phyloP scores from a whole-genome alignment of 176 grass and related monocot species.

The Carex pumila region DNA sequence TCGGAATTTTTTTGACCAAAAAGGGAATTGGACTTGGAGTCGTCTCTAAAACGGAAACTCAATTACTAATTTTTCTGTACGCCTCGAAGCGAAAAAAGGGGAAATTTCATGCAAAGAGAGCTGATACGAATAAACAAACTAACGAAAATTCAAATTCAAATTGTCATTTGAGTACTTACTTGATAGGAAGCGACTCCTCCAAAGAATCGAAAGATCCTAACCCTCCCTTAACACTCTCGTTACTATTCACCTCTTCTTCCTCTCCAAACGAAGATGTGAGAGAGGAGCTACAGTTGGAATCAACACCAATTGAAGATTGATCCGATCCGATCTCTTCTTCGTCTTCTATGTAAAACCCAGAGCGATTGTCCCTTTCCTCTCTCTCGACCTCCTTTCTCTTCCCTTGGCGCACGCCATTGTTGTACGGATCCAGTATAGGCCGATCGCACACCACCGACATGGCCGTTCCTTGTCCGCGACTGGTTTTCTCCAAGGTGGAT shows the following conservation, averaged over 20 bases:
- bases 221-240: neutral
- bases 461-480: neutral
- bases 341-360: slow-evolving; percentile 14
- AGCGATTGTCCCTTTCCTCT: neutral
- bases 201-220: slow-evolving; percentile 28
- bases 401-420: neutral
- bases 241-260: slow-evolving; percentile 21
- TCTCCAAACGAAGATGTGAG: slow-evolving; percentile 12
- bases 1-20: neutral
- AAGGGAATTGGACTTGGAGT: neutral
- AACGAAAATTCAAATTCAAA: neutral
- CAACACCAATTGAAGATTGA: slow-evolving; percentile 27
- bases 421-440: neutral
- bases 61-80: neutral
- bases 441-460: slow-evolving; percentile 13
- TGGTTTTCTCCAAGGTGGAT: neutral
- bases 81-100: neutral
- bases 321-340: slow-evolving; percentile 18
- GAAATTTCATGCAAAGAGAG: neutral
- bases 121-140: neutral
- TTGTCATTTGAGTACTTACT: slow-evolving; percentile 8
- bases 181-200: slow-evolving; percentile 38
- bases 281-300: slow-evolving; percentile 17
- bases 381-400: slow-evolving; percentile 18
- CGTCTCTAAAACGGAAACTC: neutral